Evolutionary conservation across 2,329 filamentous ascomycete genomes (phyloP).

Genomic region (Aspergillus carbonarius): DNA sequence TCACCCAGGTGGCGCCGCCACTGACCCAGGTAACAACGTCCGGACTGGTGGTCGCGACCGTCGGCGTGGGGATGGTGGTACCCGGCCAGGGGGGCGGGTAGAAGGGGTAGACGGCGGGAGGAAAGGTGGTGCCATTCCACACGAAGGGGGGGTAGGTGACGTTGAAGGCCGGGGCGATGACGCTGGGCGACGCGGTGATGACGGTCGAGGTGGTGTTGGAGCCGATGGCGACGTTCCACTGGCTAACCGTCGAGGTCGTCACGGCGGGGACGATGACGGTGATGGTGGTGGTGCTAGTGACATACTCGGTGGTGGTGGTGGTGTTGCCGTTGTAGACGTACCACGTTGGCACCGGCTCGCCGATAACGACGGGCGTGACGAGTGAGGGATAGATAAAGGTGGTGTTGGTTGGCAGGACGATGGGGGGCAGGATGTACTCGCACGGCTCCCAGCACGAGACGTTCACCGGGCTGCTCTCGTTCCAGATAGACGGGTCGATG

Average conservation of each 20-base stretch:
- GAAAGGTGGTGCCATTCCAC: background rate
- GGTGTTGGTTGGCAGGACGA: background rate
- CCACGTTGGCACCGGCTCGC: background rate
- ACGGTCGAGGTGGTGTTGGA: background rate
- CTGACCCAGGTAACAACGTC: background rate
- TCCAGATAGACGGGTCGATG: background rate
- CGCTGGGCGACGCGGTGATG: background rate
- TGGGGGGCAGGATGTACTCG: background rate
- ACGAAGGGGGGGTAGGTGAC: background rate
- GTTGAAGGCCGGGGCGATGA: background rate
- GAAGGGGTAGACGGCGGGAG: background rate
- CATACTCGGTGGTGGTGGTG: background rate
- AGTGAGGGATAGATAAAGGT: background rate
- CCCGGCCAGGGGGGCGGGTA: conserved; percentile 2
- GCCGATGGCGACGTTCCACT: background rate
- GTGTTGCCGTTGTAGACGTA: background rate
- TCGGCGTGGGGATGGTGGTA: background rate
- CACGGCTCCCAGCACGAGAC: background rate
- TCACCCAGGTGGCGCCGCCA: background rate
- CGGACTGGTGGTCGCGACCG: background rate
- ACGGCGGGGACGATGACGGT: background rate
- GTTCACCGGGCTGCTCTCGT: background rate
- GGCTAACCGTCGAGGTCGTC: no score
- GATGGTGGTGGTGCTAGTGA: background rate
- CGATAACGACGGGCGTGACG: background rate